These are phyloP conservation scores for Limtongia smithiae DNA, from an alignment of 805 yeast species.

Conservation along the genomic window DNA sequence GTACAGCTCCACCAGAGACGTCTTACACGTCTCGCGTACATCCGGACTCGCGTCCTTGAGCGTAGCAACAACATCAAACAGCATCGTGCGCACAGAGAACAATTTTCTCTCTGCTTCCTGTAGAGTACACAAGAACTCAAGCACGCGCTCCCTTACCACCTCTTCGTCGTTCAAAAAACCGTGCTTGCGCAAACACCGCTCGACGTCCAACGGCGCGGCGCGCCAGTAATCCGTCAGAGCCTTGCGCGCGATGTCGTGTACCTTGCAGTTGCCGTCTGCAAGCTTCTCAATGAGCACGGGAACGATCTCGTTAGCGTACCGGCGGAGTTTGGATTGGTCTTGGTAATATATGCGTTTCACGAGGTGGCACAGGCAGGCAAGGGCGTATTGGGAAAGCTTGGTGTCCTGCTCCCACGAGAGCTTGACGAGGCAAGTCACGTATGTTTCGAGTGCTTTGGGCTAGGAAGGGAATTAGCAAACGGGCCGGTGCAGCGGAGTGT, in stretches of 20 bases:
- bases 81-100: constrained; percentile 35
- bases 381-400: constrained; percentile 32
- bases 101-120: constrained; percentile 33
- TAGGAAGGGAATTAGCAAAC: neutral
- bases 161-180: constrained; percentile 34
- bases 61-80: constrained; percentile 36
- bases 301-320: constrained; percentile 36
- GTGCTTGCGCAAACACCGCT: constrained; percentile 33
- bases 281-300: constrained; percentile 37
- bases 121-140: constrained; percentile 31
- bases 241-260: constrained; percentile 34
- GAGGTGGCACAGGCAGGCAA: constrained; percentile 46
- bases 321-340: constrained; percentile 36
- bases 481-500: neutral
- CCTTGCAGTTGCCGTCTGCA: constrained; percentile 34
- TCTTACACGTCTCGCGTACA: constrained; percentile 32
- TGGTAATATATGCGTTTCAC: constrained; percentile 45
- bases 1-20: constrained; percentile 42
- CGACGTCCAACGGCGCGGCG: constrained; percentile 38
- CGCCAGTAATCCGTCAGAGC: constrained; percentile 41
- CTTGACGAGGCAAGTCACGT: constrained; percentile 9
- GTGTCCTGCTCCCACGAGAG: constrained; percentile 11
- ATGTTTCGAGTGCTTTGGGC: constrained; percentile 22
- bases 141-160: constrained; percentile 32
- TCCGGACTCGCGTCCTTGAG: constrained; percentile 31